A percentile compares a stretch with the other conserved stretches of the same genome.
Evolutionary conservation across 1,284 basidiomycete genomes (phyloP).

Genomic region (Malassezia sympodialis): DNA sequence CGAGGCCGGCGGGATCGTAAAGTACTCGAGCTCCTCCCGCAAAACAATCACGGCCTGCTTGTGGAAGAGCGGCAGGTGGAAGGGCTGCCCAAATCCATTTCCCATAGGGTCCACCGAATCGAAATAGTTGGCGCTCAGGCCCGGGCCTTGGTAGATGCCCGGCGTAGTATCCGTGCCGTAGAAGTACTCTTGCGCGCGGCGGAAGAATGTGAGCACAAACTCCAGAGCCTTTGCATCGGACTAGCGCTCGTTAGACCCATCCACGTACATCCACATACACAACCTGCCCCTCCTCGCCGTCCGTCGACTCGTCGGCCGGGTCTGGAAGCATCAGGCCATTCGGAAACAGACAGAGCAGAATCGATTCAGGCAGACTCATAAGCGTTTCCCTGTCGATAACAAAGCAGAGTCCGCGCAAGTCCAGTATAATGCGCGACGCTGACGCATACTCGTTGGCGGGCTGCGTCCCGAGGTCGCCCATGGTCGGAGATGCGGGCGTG

Average conservation of each 20-base stretch:
- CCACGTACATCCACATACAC: slow-evolving; percentile 84
- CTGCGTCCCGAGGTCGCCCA: neutral
- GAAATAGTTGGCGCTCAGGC: slow-evolving; percentile 32
- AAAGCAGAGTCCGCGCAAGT: slow-evolving; percentile 81
- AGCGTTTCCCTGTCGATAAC: slow-evolving; percentile 93
- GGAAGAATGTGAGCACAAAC: slow-evolving; percentile 85
- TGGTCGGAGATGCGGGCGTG: neutral
- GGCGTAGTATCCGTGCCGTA: slow-evolving; percentile 71
- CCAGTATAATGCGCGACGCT: slow-evolving; percentile 74
- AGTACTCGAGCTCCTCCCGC: slow-evolving; percentile 95
- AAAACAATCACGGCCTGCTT: slow-evolving; percentile 98
- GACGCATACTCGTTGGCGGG: neutral
- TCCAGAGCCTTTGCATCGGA: slow-evolving; percentile 94
- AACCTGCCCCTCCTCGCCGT: slow-evolving; percentile 73
- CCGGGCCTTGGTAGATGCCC: slow-evolving; percentile 57
- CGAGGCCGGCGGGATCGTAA: slow-evolving; percentile 63
- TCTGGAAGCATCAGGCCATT: slow-evolving; percentile 82
- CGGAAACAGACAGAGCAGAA: slow-evolving; percentile 89
- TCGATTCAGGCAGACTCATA: slow-evolving; percentile 95
- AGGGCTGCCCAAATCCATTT: slow-evolving; percentile 9
- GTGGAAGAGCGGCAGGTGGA: slow-evolving; percentile 61
- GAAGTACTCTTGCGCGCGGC: slow-evolving; percentile 73
- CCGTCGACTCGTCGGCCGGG: slow-evolving; percentile 19
- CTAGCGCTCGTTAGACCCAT: slow-evolving; percentile 51
- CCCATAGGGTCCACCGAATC: slow-evolving; percentile 17